Evolutionary conservation across 768 basidiomycete genomes (phyloP).

Genomic region (Paxillus ammoniavirescens): DNA sequence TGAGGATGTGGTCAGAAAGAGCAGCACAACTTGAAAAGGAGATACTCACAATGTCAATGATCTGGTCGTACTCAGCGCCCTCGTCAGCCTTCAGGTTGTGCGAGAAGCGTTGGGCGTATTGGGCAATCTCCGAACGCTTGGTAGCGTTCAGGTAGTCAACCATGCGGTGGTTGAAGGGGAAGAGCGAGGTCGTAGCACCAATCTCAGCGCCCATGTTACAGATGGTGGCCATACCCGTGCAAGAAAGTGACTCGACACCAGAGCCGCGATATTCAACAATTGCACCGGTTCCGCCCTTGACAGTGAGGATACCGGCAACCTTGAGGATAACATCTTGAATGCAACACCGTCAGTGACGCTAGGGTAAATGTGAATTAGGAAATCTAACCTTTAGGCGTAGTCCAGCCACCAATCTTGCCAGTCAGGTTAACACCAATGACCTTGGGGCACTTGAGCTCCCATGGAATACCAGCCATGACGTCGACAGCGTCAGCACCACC

Average conservation of each 20-base stretch:
- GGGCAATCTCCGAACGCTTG: constrained; percentile 81
- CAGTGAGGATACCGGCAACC: constrained; percentile 97
- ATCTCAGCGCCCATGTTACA: constrained; percentile 99
- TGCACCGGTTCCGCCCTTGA: constrained; percentile 99
- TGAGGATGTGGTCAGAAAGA: neutral
- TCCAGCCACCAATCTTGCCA: constrained; percentile 81
- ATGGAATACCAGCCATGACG: constrained; percentile 96
- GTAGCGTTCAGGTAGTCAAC: constrained; percentile 92
- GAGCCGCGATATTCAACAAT: constrained; percentile 97
- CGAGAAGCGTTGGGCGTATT: constrained; percentile 85
- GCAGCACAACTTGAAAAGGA: neutral
- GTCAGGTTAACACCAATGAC: too few species aligned
- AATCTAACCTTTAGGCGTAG: constrained; percentile 85
- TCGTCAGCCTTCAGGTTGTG: constrained; percentile 90
- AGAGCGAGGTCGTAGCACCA: constrained; percentile 96
- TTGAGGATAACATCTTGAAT: constrained; percentile 91
- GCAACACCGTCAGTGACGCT: constrained; percentile 9
- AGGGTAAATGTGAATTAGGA: neutral
- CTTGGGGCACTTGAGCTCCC: constrained; percentile 49
- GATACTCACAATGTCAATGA: constrained; percentile 80
- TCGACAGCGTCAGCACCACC: constrained; percentile 99
- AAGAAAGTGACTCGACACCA: constrained; percentile 94
- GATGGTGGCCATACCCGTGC: constrained; percentile 99
- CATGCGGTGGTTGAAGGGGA: constrained; percentile 99
- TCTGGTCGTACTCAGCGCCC: constrained; percentile 88